Base-by-base conservation (phyloP, 2,329 filamentous ascomycete genomes). In the Talaromyces sp. region DNA sequence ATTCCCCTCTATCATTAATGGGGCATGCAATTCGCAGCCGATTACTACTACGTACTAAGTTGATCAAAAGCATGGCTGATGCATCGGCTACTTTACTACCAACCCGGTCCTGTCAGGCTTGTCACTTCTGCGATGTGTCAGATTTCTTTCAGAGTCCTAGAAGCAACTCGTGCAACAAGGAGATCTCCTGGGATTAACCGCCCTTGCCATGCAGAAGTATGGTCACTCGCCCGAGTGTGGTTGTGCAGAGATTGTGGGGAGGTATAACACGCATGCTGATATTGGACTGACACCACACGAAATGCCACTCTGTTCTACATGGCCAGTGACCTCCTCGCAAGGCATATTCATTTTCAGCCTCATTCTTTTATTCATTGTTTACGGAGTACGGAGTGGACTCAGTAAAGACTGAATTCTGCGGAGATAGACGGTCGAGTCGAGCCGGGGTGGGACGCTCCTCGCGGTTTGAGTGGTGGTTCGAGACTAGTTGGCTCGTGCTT, bases 301-400 rank as follows among this genome's bases (percentile, higher is more conserved):
- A 25, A 47, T 25, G 10, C 19, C 19, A 47, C 45, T 9, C n/a
- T 22, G 25, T n/a, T 15, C 22, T 13, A 0, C 17, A 8, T 49
- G 8, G n/a, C 27, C 49, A 33, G 50, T 22, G 50, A 22, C n/a
- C 50, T 35, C 17, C 9, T 37, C 52, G n/a, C 52, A 39, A 56
- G 52, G 52, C 35, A 17, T 39, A 59, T 9, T 59, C 22, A 43
- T 43, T 43, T 43, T 59, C 37, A 59, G 56, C 56, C 56, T 59
- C 56, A 37, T 27, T 19, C 19, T 56, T 56, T 56, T 56, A 6
- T 37, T 43, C 6, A 41, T 5, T 49, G 9, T 13, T 37, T 31
- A 31, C 27, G 27, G 27, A 31, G 13, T 37, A 37, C 27, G 27
- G 27, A 31, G 13, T 37, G 11, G 35, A 31, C 27, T 31, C 27